Percentiles rank a stretch among this genome's conserved stretches.
phyloP scores from a whole-genome alignment of 306 rosid species.

The Gynostemma pentaphyllum region DNA sequence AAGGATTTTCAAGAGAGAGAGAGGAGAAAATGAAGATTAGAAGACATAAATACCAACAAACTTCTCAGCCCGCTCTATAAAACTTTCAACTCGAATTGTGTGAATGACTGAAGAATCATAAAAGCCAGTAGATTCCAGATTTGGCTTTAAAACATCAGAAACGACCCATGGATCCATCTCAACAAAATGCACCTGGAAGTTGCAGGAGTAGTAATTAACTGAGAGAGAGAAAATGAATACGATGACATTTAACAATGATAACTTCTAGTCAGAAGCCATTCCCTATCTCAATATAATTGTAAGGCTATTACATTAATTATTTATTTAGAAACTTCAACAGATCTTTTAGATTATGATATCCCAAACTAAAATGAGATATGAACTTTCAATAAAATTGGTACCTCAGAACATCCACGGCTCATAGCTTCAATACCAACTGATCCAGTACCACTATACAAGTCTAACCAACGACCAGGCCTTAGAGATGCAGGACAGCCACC shows the following conservation, averaged over 20 bases:
- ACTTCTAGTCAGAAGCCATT: not conserved
- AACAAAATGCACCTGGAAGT: constrained; percentile 75
- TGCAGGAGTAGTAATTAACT: constrained; percentile 7
- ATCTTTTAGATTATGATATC: not conserved
- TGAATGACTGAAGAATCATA: constrained; percentile 73
- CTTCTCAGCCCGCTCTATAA: constrained; percentile 63
- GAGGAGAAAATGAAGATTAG: not conserved
- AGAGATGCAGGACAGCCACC: constrained; percentile 84
- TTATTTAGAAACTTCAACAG: not conserved
- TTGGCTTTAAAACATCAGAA: constrained; percentile 70
- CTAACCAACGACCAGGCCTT: constrained; percentile 97
- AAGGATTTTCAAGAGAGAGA: constrained; percentile 9
- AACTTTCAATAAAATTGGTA: constrained; percentile 11
- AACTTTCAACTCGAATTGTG: constrained; percentile 63
- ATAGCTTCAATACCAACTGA: constrained; percentile 98
- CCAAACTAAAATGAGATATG: not conserved
- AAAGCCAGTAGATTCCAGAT: constrained; percentile 79
- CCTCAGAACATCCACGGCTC: constrained; percentile 95
- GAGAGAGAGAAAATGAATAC: not conserved
- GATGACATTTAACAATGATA: not conserved
- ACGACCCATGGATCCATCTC: constrained; percentile 99
- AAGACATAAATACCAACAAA: constrained; percentile 47
- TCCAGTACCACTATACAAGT: constrained; percentile 95
- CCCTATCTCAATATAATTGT: not conserved
- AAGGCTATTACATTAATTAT: not conserved